phyloP scores from a whole-genome alignment of 805 yeast genomes.

The Zygosaccharomyces gambellarensis region DNA sequence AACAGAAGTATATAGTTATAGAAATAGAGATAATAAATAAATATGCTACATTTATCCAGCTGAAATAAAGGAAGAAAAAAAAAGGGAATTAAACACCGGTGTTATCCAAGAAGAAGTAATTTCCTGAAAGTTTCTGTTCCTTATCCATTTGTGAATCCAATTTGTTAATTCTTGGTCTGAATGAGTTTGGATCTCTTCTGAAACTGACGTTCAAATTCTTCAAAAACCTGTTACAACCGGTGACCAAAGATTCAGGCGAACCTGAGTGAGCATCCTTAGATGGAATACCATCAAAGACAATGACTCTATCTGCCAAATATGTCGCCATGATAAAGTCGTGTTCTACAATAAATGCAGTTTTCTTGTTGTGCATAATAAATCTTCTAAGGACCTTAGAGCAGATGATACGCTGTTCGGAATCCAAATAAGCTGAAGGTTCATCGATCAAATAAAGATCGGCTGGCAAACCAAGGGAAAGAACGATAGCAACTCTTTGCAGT shows the following conservation, averaged over 20 bases:
- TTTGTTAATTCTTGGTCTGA: constrained; percentile 98
- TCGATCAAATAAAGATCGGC: constrained; percentile 97
- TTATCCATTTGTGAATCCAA: constrained; percentile 98
- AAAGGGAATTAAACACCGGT: constrained; percentile 37
- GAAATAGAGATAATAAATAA: not conserved
- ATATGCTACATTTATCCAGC: constrained; percentile 3
- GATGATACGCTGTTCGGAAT: constrained; percentile 98
- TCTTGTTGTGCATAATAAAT: constrained; percentile 91
- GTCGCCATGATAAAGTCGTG: constrained; percentile 99
- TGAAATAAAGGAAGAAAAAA: not conserved
- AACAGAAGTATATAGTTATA: not conserved
- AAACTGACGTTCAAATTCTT: constrained; percentile 96
- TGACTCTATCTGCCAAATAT: constrained; percentile 96
- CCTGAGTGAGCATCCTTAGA: constrained; percentile 81
- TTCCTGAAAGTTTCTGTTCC: constrained; percentile 89
- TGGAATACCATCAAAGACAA: constrained; percentile 95
- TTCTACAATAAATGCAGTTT: constrained; percentile 98
- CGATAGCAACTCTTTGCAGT: constrained; percentile 98
- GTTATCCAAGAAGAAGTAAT: constrained; percentile 91
- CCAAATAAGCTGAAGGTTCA: constrained; percentile 98
- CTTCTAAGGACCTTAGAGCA: constrained; percentile 98
- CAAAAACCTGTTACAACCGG: constrained; percentile 96
- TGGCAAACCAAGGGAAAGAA: constrained; percentile 84
- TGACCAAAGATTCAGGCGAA: constrained; percentile 85
- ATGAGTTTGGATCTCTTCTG: constrained; percentile 98